Conservation (phyloP, 768 basidiomycete species). For the Russula foetens region DNA sequence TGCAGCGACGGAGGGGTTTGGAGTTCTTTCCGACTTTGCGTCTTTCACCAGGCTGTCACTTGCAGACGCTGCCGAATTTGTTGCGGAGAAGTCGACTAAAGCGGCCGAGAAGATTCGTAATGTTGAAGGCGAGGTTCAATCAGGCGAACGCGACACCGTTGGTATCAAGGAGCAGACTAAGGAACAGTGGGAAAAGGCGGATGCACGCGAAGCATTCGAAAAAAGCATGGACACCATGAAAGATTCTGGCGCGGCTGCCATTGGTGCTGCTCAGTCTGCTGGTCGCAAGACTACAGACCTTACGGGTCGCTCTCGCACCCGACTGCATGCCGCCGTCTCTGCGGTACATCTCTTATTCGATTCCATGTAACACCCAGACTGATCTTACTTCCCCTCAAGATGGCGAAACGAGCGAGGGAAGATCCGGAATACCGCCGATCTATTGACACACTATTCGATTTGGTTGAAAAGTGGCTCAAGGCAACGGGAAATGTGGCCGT, state of each 20-base stretch:
- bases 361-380: neutral
- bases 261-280: slow-evolving; percentile 30
- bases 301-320: slow-evolving; percentile 33
- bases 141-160: slow-evolving; percentile 48
- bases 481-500: slow-evolving; percentile 42
- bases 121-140: slow-evolving; percentile 50
- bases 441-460: slow-evolving; percentile 47
- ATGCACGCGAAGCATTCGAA: slow-evolving; percentile 50
- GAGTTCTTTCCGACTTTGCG: slow-evolving; percentile 52
- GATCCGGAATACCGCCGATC: slow-evolving; percentile 52
- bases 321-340: slow-evolving; percentile 45
- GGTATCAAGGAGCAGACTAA: slow-evolving; percentile 48
- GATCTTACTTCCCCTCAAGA: slow-evolving; percentile 23
- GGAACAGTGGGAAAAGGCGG: slow-evolving; percentile 33
- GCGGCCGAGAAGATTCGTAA: slow-evolving; percentile 47
- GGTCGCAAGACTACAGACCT: slow-evolving; percentile 37
- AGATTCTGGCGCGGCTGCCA: slow-evolving; percentile 45
- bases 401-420: slow-evolving; percentile 55
- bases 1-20: slow-evolving; percentile 43
- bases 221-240: slow-evolving; percentile 61
- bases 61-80: slow-evolving; percentile 54
- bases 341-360: slow-evolving; percentile 31
- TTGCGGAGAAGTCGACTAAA: slow-evolving; percentile 43
- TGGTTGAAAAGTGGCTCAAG: slow-evolving; percentile 50
- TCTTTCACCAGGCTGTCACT: slow-evolving; percentile 57